Base-by-base conservation (phyloP, 2,329 filamentous ascomycete genomes). In the Colletotrichum sp. region DNA sequence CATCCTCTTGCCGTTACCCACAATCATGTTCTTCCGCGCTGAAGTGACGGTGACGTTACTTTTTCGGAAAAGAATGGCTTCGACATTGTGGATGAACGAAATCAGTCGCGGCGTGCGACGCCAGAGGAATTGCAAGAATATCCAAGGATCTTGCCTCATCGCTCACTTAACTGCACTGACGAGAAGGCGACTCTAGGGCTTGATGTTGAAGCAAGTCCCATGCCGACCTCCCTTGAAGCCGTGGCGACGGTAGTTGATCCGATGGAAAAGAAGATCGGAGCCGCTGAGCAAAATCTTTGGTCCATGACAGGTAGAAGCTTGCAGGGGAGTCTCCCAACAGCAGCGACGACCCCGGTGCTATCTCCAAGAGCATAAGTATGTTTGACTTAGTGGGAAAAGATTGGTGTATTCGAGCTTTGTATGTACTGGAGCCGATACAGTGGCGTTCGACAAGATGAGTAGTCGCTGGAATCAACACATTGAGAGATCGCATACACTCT, bases 101-200 rank as follows among this genome's bases (percentile, higher is more conserved):
- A 16, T 16, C 7, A 36, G 15, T 36, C 34, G 34, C 34, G 7
- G 7, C 15, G 34, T 36, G 34, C 34, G 4, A 16, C 15, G 36
- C 36, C 8, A 38, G 36, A 38, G 8, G 36, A 38, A 1, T 18
- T 38, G 16, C 36, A 3, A 3, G 15, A 18, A 3, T 0, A 38
- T 38, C 36, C 0, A 0, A 0, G 36, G 15, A 38, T 38, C 15
- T 38, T 18, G 36, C 5, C 8, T 28, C 13, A 1, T 34, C 28
- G 30, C 28, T 72, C 69, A 8, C 43, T 6, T 9, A 28, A 66
- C 32, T 72, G 69, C 13, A 28, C 57, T 48, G 38, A 65, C 8
- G 69, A 67, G 60, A 65, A 65, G 69, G 69, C 69, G n/a, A 0
- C 69, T 10, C 28, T 58, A 1, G 60, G 69, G 10, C 60, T 72